Evolutionary conservation across 352 stramenopile species (phyloP).

Genomic region (Phytopythium sindhum): DNA sequence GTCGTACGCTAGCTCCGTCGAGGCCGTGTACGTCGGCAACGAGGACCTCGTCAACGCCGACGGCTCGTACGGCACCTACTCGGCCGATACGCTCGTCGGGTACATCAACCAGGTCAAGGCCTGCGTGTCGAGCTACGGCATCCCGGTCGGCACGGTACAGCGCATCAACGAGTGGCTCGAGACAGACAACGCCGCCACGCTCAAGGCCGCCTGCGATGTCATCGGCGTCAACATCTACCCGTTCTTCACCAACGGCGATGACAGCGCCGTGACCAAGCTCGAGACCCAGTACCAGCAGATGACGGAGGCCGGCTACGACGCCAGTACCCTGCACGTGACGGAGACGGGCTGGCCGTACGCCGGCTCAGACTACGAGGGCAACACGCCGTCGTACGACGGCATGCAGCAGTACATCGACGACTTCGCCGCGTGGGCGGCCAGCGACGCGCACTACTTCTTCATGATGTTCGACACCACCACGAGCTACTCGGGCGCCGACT

Average conservation of each 20-base stretch:
- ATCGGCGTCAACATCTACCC: slow-evolving; percentile 71
- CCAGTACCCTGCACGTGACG: slow-evolving; percentile 33
- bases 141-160: slow-evolving; percentile 63
- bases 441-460: slow-evolving; percentile 41
- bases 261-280: slow-evolving; percentile 41
- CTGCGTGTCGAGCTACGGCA: slow-evolving; percentile 28
- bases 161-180: slow-evolving; percentile 62
- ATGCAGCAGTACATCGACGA: slow-evolving; percentile 45
- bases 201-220: slow-evolving; percentile 32
- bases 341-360: slow-evolving; percentile 57
- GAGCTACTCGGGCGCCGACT: slow-evolving; percentile 39
- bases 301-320: slow-evolving; percentile 30
- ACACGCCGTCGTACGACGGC: slow-evolving; percentile 34
- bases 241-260: slow-evolving; percentile 46
- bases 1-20: slow-evolving; percentile 28
- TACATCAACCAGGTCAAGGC: slow-evolving; percentile 62
- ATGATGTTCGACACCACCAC: slow-evolving; percentile 61
- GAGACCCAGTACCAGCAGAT: slow-evolving; percentile 47
- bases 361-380: slow-evolving; percentile 24
- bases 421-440: slow-evolving; percentile 32
- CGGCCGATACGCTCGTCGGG: slow-evolving; percentile 30
- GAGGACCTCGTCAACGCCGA: slow-evolving; percentile 58
- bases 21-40: slow-evolving; percentile 71
- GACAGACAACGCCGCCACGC: slow-evolving; percentile 22
- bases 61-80: slow-evolving; percentile 29